Base-by-base conservation (phyloP, 306 rosid genomes). In the Purshia tridentata region DNA sequence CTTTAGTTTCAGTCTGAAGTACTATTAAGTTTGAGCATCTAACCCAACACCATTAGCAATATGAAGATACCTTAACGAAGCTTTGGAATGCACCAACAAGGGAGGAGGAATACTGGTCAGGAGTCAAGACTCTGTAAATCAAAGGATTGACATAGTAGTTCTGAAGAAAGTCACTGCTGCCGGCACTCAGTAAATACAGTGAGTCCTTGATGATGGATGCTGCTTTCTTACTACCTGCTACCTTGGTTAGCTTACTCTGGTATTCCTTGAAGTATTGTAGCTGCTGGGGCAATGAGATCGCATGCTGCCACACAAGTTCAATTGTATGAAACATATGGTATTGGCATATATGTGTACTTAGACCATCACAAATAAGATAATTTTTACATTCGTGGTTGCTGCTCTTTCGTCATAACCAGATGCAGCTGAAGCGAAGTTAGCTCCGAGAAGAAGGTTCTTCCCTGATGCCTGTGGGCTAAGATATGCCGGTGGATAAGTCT, bases 361-460 rank as follows among this genome's bases (percentile, higher is more conserved):
- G 6, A 54, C 51, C 7, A 55, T 44, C 1, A 45, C 13, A 23
- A 48, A 39, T 57, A 65, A 53, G 15, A 49, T 6, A 40, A 16
- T 4, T 60, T 72, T 83, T 84, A 95, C 99, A 80, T 81, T 95
- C 70, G 83, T 65, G 54, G 0, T 10, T 53, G 98, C 95, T 75
- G 99, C 97, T 18, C 71, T 83, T 72, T 95, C 93, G 74, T 95
- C 99, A 59, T 90, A 95, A 74, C 99, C 98, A 7, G 99, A 90
- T 29, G 93, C 98, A 84, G 98, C 99, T 44, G 99, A 95, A 74
- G 98, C 99, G 76, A 95, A 95, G 84, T 95, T 95, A 54, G 88
- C 92, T 70, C 99, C 99, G 69, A 83, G 74, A 53, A 95, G 93
- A 44, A 95, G 98, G 77, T 87, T 92, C 69, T 92, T 88, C 79